Conservation (phyloP, 2,329 filamentous ascomycete species). For the Venturia oleaginea region DNA sequence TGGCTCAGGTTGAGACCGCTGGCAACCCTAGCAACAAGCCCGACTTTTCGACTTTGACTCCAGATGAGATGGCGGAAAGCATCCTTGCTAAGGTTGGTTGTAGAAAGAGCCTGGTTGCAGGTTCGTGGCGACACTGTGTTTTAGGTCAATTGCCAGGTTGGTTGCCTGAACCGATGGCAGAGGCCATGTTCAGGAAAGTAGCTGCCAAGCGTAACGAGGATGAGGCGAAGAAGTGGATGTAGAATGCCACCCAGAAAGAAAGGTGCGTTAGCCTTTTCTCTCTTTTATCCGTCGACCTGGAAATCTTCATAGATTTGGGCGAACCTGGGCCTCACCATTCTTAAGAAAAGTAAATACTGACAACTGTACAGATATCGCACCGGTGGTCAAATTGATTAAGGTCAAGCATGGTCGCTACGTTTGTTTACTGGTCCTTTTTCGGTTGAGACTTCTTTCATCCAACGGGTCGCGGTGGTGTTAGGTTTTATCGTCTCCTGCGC, state of each 20-base stretch:
- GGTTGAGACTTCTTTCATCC: too few species aligned
- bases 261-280: neutral
- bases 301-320: too few species aligned
- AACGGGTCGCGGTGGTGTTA: too few species aligned
- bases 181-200: neutral
- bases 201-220: neutral
- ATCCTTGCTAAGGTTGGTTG: conserved; percentile 11
- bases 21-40: neutral
- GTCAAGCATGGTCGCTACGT: too few species aligned
- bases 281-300: too few species aligned
- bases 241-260: neutral
- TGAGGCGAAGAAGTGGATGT: neutral
- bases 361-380: too few species aligned
- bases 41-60: conserved; percentile 1
- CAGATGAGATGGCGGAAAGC: conserved; percentile 6
- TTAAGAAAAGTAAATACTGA: too few species aligned
- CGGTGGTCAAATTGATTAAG: too few species aligned
- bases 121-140: conserved; percentile 1
- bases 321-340: too few species aligned
- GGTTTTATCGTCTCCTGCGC: too few species aligned
- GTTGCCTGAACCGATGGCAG: conserved; percentile 4
- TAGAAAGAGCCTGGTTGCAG: conserved; percentile 4
- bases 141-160: neutral
- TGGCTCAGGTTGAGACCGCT: conserved; percentile 7
- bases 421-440: too few species aligned